Conservation (phyloP, 2,329 filamentous ascomycete genomes). For the Cladophialophora psammophila region DNA sequence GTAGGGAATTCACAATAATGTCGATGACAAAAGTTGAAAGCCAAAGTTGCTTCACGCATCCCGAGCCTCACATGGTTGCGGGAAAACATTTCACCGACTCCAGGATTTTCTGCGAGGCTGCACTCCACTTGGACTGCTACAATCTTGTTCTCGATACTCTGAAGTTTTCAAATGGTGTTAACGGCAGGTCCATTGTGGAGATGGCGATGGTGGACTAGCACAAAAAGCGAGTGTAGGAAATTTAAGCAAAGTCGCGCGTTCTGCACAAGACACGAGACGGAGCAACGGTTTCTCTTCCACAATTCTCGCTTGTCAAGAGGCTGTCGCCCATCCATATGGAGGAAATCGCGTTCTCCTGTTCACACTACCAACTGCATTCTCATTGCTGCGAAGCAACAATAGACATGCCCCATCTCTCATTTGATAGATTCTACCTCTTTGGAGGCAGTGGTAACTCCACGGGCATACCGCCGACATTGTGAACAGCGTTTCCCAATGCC, state of each 20-base stretch:
- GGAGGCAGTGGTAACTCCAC: background rate
- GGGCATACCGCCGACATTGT: background rate
- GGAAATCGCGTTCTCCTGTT: background rate
- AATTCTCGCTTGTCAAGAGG: background rate
- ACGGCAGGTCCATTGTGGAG: background rate
- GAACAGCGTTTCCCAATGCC: background rate
- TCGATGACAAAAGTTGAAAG: background rate
- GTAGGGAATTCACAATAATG: background rate
- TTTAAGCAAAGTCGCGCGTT: background rate
- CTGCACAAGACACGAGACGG: background rate
- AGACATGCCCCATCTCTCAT: background rate
- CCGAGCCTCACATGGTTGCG: background rate
- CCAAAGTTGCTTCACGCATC: background rate
- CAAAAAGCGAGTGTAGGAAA: background rate
- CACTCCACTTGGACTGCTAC: background rate
- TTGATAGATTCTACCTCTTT: background rate
- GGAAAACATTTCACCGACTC: background rate
- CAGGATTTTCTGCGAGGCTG: background rate
- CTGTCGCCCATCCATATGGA: background rate
- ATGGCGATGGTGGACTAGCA: background rate
- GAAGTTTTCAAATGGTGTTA: background rate
- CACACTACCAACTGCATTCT: background rate
- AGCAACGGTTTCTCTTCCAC: background rate
- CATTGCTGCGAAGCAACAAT: background rate
- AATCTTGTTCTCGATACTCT: too few relatives aligned